Percentiles rank a stretch among this genome's conserved stretches.
phyloP scores from a whole-genome alignment of 2,329 filamentous ascomycete species.

The Balansia obtecta region DNA sequence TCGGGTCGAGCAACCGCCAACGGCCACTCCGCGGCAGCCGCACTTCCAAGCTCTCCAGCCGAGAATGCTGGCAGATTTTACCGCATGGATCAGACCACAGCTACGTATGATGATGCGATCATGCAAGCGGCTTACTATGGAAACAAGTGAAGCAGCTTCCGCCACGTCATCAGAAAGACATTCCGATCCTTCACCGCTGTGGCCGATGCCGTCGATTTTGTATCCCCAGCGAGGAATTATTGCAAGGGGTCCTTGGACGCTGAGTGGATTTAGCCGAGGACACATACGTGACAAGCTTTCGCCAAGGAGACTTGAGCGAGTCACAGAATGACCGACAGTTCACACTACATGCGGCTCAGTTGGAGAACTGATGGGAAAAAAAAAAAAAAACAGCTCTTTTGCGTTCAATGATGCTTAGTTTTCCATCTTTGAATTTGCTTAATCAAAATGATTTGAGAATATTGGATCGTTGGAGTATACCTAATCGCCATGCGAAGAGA shows the following conservation, averaged over 20 bases:
- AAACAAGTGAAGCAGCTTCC: constrained; percentile 11
- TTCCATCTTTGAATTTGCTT: constrained; percentile 1
- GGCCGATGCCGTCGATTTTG: background rate
- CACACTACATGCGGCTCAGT: background rate
- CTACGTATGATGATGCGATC: constrained; percentile 23
- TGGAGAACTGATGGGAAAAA: background rate
- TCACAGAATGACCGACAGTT: background rate
- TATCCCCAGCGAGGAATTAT: too few relatives aligned
- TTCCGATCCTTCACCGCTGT: background rate
- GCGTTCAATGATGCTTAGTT: constrained; percentile 2
- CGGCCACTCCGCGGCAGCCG: constrained; percentile 9
- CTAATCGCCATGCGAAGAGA: constrained; percentile 22
- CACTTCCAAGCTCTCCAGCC: constrained; percentile 3
- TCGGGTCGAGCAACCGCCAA: constrained; percentile 5
- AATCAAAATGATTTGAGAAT: constrained; percentile 2
- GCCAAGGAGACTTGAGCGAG: too few relatives aligned
- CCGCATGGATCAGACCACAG: constrained; percentile 21
- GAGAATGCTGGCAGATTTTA: constrained; percentile 13
- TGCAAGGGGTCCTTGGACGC: too few relatives aligned
- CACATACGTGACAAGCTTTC: too few relatives aligned
- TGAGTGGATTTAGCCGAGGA: too few relatives aligned
- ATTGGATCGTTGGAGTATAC: constrained; percentile 31
- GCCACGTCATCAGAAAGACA: background rate
- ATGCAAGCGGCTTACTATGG: constrained; percentile 21
- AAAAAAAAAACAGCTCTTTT: background rate